Evolutionary conservation across 768 basidiomycete genomes (phyloP).

Genomic region (Chalciporus piperatus): DNA sequence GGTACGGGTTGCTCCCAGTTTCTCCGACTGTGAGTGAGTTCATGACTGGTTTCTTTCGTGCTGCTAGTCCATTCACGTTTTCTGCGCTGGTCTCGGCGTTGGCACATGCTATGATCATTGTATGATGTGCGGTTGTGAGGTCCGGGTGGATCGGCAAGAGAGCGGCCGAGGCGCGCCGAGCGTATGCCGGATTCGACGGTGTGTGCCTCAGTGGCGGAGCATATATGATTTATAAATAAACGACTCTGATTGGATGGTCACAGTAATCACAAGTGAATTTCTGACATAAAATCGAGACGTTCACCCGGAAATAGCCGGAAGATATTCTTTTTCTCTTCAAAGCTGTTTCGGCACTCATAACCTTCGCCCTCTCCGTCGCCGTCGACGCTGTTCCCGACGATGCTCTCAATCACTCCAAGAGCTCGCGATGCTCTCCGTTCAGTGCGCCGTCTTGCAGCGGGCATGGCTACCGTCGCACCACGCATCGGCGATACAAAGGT

Average conservation of each 20-base stretch:
- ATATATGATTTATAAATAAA: conserved; percentile 21
- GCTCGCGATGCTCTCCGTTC: conserved; percentile 53
- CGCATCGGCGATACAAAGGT: conserved; percentile 90
- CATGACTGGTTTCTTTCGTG: too few species aligned
- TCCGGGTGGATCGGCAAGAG: conserved; percentile 5
- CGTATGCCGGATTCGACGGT: conserved; percentile 1
- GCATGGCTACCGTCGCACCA: conserved; percentile 78
- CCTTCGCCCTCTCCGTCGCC: conserved; percentile 9
- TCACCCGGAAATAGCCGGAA: conserved; percentile 25
- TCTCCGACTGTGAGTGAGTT: not conserved
- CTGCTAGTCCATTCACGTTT: too few species aligned
- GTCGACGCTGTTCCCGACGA: conserved; percentile 42
- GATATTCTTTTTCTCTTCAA: conserved; percentile 14
- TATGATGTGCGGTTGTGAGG: too few species aligned
- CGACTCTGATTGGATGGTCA: conserved; percentile 24
- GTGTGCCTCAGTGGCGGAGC: too few species aligned
- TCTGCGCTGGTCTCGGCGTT: too few species aligned
- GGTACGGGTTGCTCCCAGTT: too few species aligned
- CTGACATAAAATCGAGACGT: conserved; percentile 20
- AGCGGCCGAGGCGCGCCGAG: conserved; percentile 6
- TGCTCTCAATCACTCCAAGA: conserved; percentile 58
- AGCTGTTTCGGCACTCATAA: conserved; percentile 17
- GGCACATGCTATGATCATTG: too few species aligned
- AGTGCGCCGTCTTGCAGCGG: conserved; percentile 52
- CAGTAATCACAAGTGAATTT: too few species aligned